A percentile compares a stretch with the other conserved stretches of the same genome.
Conservation (phyloP, 2,329 filamentous ascomycete species). For the Sarocladium kiliense region DNA sequence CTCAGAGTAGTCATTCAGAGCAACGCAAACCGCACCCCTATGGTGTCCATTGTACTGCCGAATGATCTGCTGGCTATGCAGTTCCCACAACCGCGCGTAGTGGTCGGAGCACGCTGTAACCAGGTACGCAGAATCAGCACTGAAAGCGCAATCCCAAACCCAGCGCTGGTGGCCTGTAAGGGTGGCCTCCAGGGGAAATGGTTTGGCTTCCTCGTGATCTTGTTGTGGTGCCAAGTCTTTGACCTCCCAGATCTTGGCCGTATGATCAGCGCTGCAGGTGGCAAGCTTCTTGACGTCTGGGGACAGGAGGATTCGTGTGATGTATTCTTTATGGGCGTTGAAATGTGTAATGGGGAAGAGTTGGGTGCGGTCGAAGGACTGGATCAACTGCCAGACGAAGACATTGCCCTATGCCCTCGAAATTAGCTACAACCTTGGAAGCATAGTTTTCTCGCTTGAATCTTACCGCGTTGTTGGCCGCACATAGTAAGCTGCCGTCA, state of each 20-base stretch:
- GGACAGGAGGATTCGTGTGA: slow-evolving; percentile 84
- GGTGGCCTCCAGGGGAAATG: slow-evolving; percentile 78
- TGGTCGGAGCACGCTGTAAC: slow-evolving; percentile 93
- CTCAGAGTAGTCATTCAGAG: slow-evolving; percentile 79
- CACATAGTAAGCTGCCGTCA: slow-evolving; percentile 87
- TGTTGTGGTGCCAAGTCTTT: slow-evolving; percentile 54
- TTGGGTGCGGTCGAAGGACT: slow-evolving; percentile 74
- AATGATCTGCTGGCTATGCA: slow-evolving; percentile 81
- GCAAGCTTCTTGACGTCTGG: slow-evolving; percentile 92
- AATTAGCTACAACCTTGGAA: neutral
- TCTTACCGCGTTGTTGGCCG: slow-evolving; percentile 80
- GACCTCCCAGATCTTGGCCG: slow-evolving; percentile 94
- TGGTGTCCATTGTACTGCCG: slow-evolving; percentile 95
- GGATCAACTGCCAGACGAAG: slow-evolving; percentile 93
- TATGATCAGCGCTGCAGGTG: slow-evolving; percentile 89
- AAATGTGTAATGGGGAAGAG: slow-evolving; percentile 86
- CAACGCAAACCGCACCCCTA: slow-evolving; percentile 85
- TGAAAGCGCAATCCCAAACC: slow-evolving; percentile 98
- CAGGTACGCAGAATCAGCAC: slow-evolving; percentile 85
- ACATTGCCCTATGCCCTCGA: slow-evolving; percentile 78
- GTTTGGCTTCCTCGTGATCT: slow-evolving; percentile 39
- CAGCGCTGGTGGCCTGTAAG: slow-evolving; percentile 88
- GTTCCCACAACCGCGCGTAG: slow-evolving; percentile 87
- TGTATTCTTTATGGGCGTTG: slow-evolving; percentile 85
- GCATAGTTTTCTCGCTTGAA: neutral